Conservation (phyloP, 164 flowering plant species). For the Litsea cubeba region DNA sequence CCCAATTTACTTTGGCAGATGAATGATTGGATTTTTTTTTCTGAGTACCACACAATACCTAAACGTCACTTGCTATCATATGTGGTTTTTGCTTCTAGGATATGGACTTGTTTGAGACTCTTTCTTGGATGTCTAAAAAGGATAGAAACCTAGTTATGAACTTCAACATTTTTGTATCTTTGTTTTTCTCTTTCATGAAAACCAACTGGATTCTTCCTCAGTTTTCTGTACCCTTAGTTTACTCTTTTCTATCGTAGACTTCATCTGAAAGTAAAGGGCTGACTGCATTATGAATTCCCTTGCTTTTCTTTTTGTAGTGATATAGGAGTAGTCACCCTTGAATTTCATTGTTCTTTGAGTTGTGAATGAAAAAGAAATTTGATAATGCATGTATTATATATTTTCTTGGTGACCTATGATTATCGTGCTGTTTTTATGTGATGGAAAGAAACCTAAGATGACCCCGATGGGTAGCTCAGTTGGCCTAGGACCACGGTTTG, state of each 20-base stretch:
- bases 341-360: background rate
- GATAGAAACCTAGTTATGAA: background rate
- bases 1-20: background rate
- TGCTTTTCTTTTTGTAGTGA: background rate
- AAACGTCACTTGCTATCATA: background rate
- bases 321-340: background rate
- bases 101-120: background rate
- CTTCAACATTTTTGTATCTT: background rate
- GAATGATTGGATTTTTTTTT: background rate
- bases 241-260: background rate
- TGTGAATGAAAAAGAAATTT: background rate
- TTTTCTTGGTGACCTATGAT: background rate
- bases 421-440: background rate
- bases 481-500: no score
- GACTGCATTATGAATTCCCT: background rate
- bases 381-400: background rate
- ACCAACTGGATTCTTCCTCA: background rate
- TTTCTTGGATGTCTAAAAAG: background rate
- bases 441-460: background rate
- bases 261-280: background rate
- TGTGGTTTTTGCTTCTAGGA: background rate
- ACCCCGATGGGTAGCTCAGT: no score
- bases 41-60: background rate
- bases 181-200: background rate
- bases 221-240: background rate